These are phyloP conservation scores for Cercospora citrullina DNA, from an alignment of 2,329 filamentous ascomycete species.

Conservation along the genomic window DNA sequence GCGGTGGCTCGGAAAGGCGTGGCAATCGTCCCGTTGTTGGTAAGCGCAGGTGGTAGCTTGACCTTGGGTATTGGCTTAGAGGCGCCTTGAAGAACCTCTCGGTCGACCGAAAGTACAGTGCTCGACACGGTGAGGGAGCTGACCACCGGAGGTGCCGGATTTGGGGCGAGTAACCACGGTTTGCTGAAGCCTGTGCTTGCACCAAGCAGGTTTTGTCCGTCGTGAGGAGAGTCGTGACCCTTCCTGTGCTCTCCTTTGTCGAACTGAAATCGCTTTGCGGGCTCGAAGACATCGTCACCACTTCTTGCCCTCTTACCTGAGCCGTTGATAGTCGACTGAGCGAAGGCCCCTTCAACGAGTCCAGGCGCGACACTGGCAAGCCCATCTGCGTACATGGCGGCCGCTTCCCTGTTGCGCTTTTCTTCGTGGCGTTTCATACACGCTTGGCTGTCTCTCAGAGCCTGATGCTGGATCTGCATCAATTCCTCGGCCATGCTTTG, in stretches of 20 bases:
- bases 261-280: not conserved
- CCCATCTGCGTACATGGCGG: not conserved
- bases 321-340: not conserved
- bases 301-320: not conserved
- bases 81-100: not conserved
- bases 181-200: not conserved
- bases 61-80: not conserved
- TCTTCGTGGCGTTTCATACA: slow-evolving; percentile 1
- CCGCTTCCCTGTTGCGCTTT: not conserved
- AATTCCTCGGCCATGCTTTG: not conserved
- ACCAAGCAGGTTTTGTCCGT: not conserved
- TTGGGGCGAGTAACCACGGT: too few relatives aligned
- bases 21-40: slow-evolving; percentile 65
- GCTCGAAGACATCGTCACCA: not conserved
- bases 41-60: slow-evolving; percentile 22
- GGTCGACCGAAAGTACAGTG: not conserved
- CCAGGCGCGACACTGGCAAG: not conserved
- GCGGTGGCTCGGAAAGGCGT: slow-evolving; percentile 65
- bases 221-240: not conserved
- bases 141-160: not conserved
- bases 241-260: too few relatives aligned
- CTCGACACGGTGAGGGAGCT: not conserved
- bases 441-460: not conserved
- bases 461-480: not conserved
- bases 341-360: not conserved